These are phyloP conservation scores for Kandelia obovata DNA, from an alignment of 345 rosid genomes.

Conservation along the genomic window DNA sequence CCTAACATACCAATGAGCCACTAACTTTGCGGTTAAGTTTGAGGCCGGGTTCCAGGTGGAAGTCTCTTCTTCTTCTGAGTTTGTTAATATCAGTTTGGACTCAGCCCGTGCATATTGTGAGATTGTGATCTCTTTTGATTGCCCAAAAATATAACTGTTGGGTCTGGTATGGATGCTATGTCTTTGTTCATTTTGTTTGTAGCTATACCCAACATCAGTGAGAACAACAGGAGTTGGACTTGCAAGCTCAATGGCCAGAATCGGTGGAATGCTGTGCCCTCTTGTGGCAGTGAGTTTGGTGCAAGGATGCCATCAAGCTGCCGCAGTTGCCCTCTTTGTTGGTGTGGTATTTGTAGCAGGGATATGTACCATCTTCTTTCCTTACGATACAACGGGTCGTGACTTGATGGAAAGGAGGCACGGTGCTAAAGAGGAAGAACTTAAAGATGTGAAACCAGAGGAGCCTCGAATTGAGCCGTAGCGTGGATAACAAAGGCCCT, in stretches of 20 bases:
- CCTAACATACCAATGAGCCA: not conserved
- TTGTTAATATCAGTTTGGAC: no score
- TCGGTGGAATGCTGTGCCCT: conserved; percentile 88
- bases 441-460: not conserved
- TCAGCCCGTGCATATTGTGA: not conserved
- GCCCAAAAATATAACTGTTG: not conserved
- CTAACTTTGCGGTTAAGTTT: no score
- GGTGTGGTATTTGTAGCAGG: conserved; percentile 53
- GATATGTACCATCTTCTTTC: conserved; percentile 59
- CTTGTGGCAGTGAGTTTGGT: conserved; percentile 80
- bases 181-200: not conserved
- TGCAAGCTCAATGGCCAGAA: conserved; percentile 77
- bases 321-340: conserved; percentile 60
- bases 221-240: conserved; percentile 85
- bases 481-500: no score
- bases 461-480: not conserved
- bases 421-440: conserved; percentile 13
- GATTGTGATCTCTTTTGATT: not conserved
- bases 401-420: conserved; percentile 46
- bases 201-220: conserved; percentile 83
- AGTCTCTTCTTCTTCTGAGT: no score
- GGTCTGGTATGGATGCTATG: not conserved
- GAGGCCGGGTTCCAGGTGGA: no score
- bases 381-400: conserved; percentile 78
- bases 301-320: conserved; percentile 72